Evolutionary conservation across 2,329 filamentous ascomycete species (phyloP).

Genomic region (Aureobasidium namibiae): DNA sequence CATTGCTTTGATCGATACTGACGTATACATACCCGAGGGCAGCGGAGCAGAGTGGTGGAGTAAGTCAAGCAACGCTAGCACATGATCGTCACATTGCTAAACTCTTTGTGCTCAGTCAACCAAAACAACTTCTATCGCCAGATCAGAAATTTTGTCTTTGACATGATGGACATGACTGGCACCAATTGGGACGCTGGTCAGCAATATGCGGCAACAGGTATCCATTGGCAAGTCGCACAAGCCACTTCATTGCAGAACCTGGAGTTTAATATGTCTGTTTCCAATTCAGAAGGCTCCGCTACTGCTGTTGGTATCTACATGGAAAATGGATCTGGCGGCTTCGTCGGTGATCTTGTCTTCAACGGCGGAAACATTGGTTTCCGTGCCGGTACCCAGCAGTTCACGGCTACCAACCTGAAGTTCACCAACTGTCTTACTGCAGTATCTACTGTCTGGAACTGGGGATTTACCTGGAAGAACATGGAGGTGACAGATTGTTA

Average conservation of each 20-base stretch:
- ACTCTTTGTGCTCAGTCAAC: no score
- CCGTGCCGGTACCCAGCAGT: constrained; percentile 80
- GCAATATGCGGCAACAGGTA: constrained; percentile 33
- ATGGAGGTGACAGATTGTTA: constrained; percentile 48
- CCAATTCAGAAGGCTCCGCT: no score
- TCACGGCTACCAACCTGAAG: constrained; percentile 71
- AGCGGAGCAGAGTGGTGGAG: not conserved
- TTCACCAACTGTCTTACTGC: constrained; percentile 78
- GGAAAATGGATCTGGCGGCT: constrained; percentile 59
- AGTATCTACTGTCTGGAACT: constrained; percentile 86
- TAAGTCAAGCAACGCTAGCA: no score
- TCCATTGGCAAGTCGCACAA: constrained; percentile 63
- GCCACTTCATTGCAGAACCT: constrained; percentile 53
- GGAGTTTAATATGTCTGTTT: constrained; percentile 46
- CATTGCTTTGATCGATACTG: not conserved
- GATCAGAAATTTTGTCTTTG: constrained; percentile 49
- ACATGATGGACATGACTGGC: constrained; percentile 30
- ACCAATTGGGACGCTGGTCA: constrained; percentile 29
- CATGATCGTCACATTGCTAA: no score
- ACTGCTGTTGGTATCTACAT: constrained; percentile 52
- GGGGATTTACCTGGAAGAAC: constrained; percentile 71
- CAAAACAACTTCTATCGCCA: constrained; percentile 46
- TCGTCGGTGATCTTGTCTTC: constrained; percentile 75
- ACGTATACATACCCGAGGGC: not conserved
- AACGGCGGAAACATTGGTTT: constrained; percentile 71